Conservation (phyloP, 2,329 filamentous ascomycete genomes). For the Xenoacremonium recifei region DNA sequence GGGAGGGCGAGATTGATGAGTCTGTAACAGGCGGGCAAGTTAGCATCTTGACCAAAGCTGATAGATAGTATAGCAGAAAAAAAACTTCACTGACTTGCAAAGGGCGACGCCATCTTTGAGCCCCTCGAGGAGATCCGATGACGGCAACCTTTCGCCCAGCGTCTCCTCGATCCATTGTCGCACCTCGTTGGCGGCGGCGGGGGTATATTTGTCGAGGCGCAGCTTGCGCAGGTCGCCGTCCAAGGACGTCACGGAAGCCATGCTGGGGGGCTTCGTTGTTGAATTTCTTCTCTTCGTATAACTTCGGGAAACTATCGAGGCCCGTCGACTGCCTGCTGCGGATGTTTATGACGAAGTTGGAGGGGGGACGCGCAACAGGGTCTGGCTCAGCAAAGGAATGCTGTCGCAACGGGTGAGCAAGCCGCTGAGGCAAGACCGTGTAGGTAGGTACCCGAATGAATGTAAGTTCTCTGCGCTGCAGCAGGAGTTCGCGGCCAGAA, state of each 20-base stretch:
- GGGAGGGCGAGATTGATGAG: constrained; percentile 79
- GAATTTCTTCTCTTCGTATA: neutral
- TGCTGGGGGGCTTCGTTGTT: constrained; percentile 33
- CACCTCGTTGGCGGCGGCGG: constrained; percentile 82
- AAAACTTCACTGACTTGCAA: constrained; percentile 83
- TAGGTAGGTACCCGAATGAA: neutral
- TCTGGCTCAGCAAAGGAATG: constrained; percentile 4
- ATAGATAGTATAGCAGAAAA: neutral
- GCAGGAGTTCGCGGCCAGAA: constrained; percentile 1
- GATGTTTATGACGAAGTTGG: too few relatives aligned
- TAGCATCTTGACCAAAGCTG: constrained; percentile 3
- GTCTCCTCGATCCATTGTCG: constrained; percentile 81
- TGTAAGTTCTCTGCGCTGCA: constrained; percentile 1
- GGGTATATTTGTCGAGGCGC: constrained; percentile 91
- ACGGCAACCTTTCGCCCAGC: constrained; percentile 69
- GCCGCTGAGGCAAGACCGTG: neutral
- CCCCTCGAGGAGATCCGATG: constrained; percentile 76
- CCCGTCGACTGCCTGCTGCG: too few relatives aligned
- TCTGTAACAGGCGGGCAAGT: constrained; percentile 43
- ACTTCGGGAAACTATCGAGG: too few relatives aligned
- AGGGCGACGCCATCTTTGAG: constrained; percentile 89
- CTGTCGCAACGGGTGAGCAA: constrained; percentile 7
- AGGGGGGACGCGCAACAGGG: neutral
- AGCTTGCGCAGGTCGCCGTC: constrained; percentile 94
- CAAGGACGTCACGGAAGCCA: constrained; percentile 91